These are phyloP conservation scores for Lichtheimia corymbifera DNA, from an alignment of 371 early-diverging fungal species.

Conservation along the genomic window DNA sequence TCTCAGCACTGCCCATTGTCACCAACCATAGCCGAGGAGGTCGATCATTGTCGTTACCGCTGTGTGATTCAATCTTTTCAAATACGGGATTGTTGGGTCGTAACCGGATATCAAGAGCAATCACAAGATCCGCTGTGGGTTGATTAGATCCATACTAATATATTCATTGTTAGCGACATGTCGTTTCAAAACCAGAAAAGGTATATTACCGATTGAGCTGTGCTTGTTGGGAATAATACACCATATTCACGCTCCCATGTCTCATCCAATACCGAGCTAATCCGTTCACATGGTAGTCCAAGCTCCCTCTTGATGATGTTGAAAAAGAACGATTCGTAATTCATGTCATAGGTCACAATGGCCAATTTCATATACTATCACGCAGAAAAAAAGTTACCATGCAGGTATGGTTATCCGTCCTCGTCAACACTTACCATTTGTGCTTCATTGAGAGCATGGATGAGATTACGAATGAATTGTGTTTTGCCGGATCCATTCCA, in stretches of 20 bases:
- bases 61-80: slow-evolving; percentile 1
- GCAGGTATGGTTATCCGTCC: neutral
- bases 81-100: slow-evolving; percentile 6
- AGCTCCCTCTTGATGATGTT: slow-evolving; percentile 2
- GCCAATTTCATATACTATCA: neutral
- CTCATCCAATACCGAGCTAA: slow-evolving; percentile 13
- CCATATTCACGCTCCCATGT: slow-evolving; percentile 18
- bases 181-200: neutral
- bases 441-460: neutral
- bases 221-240: slow-evolving; percentile 5
- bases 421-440: neutral
- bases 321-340: slow-evolving; percentile 9
- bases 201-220: neutral
- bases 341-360: slow-evolving; percentile 11
- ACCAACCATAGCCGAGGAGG: slow-evolving; percentile 4
- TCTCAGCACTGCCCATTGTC: slow-evolving; percentile 13
- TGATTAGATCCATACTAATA: neutral
- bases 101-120: slow-evolving; percentile 14
- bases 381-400: neutral
- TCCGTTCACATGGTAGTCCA: slow-evolving; percentile 10
- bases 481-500: slow-evolving; percentile 19
- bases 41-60: neutral
- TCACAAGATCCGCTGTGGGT: slow-evolving; percentile 9
- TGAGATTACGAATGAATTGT: neutral
- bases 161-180: neutral